Base-by-base conservation (phyloP, 2,329 filamentous ascomycete genomes). In the Pyricularia sp. region DNA sequence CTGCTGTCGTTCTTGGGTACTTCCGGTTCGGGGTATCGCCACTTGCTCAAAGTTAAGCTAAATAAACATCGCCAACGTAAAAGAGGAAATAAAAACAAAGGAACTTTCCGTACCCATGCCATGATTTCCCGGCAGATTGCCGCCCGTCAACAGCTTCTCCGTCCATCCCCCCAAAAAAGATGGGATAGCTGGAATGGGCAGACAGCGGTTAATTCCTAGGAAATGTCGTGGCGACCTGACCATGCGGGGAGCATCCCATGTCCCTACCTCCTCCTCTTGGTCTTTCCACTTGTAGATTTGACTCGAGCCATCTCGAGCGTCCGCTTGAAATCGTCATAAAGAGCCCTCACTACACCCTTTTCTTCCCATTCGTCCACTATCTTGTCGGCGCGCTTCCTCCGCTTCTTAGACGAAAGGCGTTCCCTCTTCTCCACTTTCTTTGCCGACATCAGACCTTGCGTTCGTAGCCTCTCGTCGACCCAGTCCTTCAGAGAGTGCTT, bases 401-500 rank as follows among this genome's bases (percentile, higher is more conserved):
- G 81, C 75, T 88, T 85, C 75, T 84, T 86, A 28, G 83, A 80
- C 71, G 83, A 89, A 85, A 87, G 85, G 69, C 80, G 82, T 69
- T 89, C 87, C 10, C 90, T 82, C 75, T 88, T 81, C 1, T 88
- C 80, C 36, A 93, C 79, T 73, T 87, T 84, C 12, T 84, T 78
- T 0, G 87, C 79, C 0, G 80, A 80, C 71, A 90, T 81, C 71
- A 90, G 84, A 0, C 87, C 88, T 70, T 88, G 82, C 1, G 77
- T 77, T 28, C 82, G 78, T 0, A 95, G 85, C 68, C 85, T 86
- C 31, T 84, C 82, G 28, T 90, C 82, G 0, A 94, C 88, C 84
- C 86, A 91, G 71, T 89, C 84, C 74, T 91, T 89, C n/a, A 94
- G 85, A 64, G 88, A 86, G 70, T 86, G 86, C 69, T 90, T 89